A percentile compares a stretch with the other conserved stretches of the same genome.
Conservation (phyloP, 257 asterid species). For the Rauvolfia tetraphylla region DNA sequence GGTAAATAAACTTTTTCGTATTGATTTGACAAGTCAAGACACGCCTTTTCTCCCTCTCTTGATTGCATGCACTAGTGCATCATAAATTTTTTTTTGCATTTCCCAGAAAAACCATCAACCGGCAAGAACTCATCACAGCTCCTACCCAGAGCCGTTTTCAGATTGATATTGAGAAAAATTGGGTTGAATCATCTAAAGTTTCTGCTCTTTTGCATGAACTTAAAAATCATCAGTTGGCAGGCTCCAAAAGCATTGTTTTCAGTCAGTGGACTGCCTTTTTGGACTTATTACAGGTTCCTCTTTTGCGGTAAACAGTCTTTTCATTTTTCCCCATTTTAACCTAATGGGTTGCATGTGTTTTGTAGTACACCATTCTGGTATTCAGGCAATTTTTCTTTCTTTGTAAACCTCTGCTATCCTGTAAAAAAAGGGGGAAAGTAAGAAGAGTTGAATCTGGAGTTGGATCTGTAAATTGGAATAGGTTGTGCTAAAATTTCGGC, state of each 20-base stretch:
- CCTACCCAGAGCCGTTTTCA: conserved; percentile 89
- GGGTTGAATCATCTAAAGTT: conserved; percentile 87
- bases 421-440: not conserved
- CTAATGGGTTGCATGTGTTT: not conserved
- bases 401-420: not conserved
- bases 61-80: not conserved
- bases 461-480: not conserved
- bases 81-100: conserved; percentile 15
- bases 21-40: not conserved
- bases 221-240: conserved; percentile 29
- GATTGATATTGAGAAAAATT: conserved; percentile 69
- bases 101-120: conserved; percentile 62
- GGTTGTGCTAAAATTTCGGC: not conserved
- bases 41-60: not conserved
- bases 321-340: not conserved
- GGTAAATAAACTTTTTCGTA: not conserved
- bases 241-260: conserved; percentile 89
- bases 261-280: conserved; percentile 99
- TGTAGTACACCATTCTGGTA: not conserved
- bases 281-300: conserved; percentile 91
- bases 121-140: conserved; percentile 88
- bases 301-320: conserved; percentile 45
- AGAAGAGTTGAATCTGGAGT: not conserved
- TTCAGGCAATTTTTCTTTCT: not conserved
- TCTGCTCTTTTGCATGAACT: conserved; percentile 79